Conservation (phyloP, 257 asterid genomes). For the Craterostigma plantagineum region DNA sequence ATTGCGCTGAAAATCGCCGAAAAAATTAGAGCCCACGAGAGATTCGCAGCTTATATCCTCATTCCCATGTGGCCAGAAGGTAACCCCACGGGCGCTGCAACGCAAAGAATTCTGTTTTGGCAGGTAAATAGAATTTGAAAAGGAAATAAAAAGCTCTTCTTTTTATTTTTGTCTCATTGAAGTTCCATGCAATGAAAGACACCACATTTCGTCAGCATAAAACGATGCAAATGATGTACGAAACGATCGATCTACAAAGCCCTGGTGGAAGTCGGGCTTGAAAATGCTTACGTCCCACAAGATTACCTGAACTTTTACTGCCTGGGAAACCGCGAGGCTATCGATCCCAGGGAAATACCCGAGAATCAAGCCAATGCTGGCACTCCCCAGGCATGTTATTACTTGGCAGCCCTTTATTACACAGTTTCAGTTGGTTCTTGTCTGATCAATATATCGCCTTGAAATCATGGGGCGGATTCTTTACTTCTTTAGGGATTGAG, state of each 20-base stretch:
- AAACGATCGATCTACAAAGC: conserved; percentile 90
- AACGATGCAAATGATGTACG: conserved; percentile 99
- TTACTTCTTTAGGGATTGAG: conserved; percentile 44
- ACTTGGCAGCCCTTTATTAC: background rate
- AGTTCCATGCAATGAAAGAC: no score
- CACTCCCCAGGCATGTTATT: conserved; percentile 58
- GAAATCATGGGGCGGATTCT: conserved; percentile 3
- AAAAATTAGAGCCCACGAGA: conserved; percentile 71
- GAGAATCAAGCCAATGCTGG: conserved; percentile 34
- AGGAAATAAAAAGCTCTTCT: background rate
- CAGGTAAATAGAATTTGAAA: conserved; percentile 26
- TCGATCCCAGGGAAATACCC: conserved; percentile 10
- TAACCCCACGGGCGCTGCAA: conserved; percentile 89
- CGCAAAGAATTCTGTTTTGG: conserved; percentile 91
- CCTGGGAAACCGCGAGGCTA: conserved; percentile 86
- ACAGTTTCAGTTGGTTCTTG: background rate
- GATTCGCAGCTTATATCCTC: conserved; percentile 82
- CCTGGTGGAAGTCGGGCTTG: conserved; percentile 85
- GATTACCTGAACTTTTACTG: conserved; percentile 81
- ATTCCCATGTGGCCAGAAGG: conserved; percentile 99
- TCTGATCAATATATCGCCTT: background rate
- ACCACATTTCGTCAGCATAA: conserved; percentile 43
- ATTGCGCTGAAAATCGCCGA: conserved; percentile 77
- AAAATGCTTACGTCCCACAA: conserved; percentile 62
- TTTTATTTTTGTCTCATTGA: background rate